Conservation (phyloP, 2,329 filamentous ascomycete species). For the Didymella pinodella region DNA sequence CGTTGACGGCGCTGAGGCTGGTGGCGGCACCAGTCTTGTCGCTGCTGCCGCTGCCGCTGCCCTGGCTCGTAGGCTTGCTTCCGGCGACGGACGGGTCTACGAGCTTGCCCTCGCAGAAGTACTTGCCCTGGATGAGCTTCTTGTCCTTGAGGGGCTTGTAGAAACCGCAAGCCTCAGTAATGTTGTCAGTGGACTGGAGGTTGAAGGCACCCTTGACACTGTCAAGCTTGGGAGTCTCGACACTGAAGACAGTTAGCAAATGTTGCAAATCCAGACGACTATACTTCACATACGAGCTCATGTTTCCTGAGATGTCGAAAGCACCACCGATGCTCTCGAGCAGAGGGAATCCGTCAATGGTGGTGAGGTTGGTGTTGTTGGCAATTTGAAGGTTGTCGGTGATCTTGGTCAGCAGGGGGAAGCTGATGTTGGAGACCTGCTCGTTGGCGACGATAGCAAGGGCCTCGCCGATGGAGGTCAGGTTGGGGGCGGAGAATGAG, state of each 20-base stretch:
- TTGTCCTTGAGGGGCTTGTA: constrained; percentile 53
- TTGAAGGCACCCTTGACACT: constrained; percentile 60
- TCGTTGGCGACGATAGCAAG: constrained; percentile 66
- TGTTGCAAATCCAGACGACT: background rate
- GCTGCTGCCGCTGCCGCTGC: constrained; percentile 28
- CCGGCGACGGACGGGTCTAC: constrained; percentile 46
- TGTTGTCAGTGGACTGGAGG: constrained; percentile 56
- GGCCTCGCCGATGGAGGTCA: constrained; percentile 70
- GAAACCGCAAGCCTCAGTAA: constrained; percentile 51
- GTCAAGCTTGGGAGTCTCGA: constrained; percentile 67
- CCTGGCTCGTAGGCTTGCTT: constrained; percentile 46
- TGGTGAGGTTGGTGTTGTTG: constrained; percentile 81
- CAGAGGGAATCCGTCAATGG: constrained; percentile 71
- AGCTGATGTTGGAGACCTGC: constrained; percentile 74
- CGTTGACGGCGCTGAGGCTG: constrained; percentile 51
- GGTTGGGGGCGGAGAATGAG: constrained; percentile 70
- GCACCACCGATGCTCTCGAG: constrained; percentile 78
- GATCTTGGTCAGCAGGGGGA: constrained; percentile 72
- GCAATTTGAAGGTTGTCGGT: constrained; percentile 83
- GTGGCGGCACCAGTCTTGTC: constrained; percentile 49
- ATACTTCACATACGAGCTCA: constrained; percentile 72
- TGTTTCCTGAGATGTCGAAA: constrained; percentile 84
- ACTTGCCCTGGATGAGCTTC: constrained; percentile 55
- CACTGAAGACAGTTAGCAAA: constrained; percentile 61
- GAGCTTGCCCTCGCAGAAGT: constrained; percentile 52